Base-by-base conservation (phyloP, 176 grass and related monocot genomes). In the Olyra latifolia region DNA sequence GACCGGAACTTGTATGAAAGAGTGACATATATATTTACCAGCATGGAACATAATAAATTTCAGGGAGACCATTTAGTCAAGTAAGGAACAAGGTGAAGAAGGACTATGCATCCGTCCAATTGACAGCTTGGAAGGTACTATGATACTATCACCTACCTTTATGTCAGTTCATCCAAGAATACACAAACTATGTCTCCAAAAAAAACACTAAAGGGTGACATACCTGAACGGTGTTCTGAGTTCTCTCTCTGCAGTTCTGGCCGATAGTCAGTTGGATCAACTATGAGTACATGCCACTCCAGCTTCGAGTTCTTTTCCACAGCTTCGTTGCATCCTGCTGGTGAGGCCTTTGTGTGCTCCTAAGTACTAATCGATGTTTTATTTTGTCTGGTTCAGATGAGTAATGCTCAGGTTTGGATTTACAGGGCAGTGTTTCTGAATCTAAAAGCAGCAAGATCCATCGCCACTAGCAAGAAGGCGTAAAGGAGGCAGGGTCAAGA, bases 251-350 rank as follows among this genome's bases (percentile, higher is more conserved):
- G 75, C 84, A 97, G 93, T 97, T 97, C 85, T 97, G 93, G 93
- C 93, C 93, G 41, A 84, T 93, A 40, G 88, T 93, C 57, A 79
- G 81, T 59, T 93, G 93, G 93, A 87, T 97, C 71, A 97, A 97
- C 82, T 93, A 97, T 67, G 85, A 93, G 56, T 93, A 97, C 70
- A 89, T 97, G 91, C 93, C 93, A 44, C 91, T 97, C 49, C 90
- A 97, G 80, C 85, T 97, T 42, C 93, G 93, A 57, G 93, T 97
- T 81, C 85, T 91, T 54, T 97, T 93, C 72, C 80, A 84, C 38
- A 97, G 90, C 80, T 97, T 90, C 29, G 67, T 93, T 28, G 93
- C 90, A 24, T 93, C 90, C 5, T 97, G 93, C 77, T 97, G 93
- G 93, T 97, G 23, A 63, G 55, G 5, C 23, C 45, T 7, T 11